Percentiles rank a stretch among this genome's conserved stretches.
Evolutionary conservation across 352 stramenopile genomes (phyloP).

Genomic region (Pythium phragmiticola): DNA sequence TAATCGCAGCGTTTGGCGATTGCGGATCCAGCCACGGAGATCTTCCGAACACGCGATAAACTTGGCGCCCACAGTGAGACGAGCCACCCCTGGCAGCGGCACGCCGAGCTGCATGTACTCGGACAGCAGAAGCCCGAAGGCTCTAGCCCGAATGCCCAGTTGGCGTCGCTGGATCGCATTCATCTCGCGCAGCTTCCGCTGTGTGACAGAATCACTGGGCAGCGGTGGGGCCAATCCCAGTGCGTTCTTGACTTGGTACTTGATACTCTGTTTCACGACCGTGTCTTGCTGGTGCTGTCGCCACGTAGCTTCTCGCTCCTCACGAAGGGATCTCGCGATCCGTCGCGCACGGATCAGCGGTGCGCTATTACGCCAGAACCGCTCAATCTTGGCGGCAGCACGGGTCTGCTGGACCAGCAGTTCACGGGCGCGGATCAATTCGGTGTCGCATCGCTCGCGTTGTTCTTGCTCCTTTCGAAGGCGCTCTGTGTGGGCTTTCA

Average conservation of each 20-base stretch:
- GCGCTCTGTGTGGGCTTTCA: conserved; percentile 37
- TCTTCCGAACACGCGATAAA: conserved; percentile 22
- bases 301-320: conserved; percentile 38
- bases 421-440: conserved; percentile 38
- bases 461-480: conserved; percentile 40
- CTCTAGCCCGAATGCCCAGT: conserved; percentile 43
- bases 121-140: conserved; percentile 53
- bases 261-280: conserved; percentile 32
- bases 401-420: conserved; percentile 31
- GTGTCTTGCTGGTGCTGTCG: conserved; percentile 36
- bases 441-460: conserved; percentile 43
- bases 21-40: conserved; percentile 26
- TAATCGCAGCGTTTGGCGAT: conserved; percentile 27
- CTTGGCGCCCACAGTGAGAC: conserved; percentile 9
- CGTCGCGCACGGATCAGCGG: conserved; percentile 39
- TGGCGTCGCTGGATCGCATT: conserved; percentile 45
- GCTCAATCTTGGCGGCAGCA: conserved; percentile 41
- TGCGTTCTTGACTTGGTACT: conserved; percentile 36
- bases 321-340: conserved; percentile 5
- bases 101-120: conserved; percentile 69
- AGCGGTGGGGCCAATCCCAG: conserved; percentile 44
- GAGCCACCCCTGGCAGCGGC: conserved; percentile 45
- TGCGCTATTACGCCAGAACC: conserved; percentile 42
- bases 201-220: conserved; percentile 38
- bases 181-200: conserved; percentile 46